phyloP scores from a whole-genome alignment of 139 green algal species.

The Picochlorum costavermella region DNA sequence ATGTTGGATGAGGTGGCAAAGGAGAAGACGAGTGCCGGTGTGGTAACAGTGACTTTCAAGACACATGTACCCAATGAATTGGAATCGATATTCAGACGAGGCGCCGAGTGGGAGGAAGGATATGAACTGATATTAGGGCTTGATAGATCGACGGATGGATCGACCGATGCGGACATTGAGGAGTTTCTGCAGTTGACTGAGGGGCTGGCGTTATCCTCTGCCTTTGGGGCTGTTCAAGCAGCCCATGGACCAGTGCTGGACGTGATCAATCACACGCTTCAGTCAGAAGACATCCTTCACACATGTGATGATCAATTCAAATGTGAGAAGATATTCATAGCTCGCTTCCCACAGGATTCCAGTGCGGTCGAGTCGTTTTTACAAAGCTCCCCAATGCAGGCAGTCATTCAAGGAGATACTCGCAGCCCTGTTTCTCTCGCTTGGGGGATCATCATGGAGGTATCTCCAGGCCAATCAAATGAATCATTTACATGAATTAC shows the following conservation, averaged over 20 bases:
- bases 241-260: neutral
- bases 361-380: conserved; percentile 14
- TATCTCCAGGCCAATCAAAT: conserved; percentile 5
- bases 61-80: conserved; percentile 19
- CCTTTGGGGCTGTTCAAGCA: conserved; percentile 24
- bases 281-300: neutral
- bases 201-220: conserved; percentile 20
- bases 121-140: conserved; percentile 17
- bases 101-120: conserved; percentile 21
- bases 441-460: conserved; percentile 11
- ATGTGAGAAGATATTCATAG: neutral
- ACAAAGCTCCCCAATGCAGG: conserved; percentile 12
- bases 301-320: neutral
- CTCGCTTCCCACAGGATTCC: neutral
- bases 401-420: conserved; percentile 18
- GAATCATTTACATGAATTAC: conserved; percentile 1
- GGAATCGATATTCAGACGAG: conserved; percentile 24
- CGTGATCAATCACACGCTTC: neutral
- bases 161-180: neutral
- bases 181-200: conserved; percentile 21
- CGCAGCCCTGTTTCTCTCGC: neutral
- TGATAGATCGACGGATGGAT: conserved; percentile 1
- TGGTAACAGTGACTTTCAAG: conserved; percentile 19
- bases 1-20: neutral
- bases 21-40: neutral